Evolutionary conservation across 1,284 basidiomycete species (phyloP).

Genomic region (Marasmius oreades): DNA sequence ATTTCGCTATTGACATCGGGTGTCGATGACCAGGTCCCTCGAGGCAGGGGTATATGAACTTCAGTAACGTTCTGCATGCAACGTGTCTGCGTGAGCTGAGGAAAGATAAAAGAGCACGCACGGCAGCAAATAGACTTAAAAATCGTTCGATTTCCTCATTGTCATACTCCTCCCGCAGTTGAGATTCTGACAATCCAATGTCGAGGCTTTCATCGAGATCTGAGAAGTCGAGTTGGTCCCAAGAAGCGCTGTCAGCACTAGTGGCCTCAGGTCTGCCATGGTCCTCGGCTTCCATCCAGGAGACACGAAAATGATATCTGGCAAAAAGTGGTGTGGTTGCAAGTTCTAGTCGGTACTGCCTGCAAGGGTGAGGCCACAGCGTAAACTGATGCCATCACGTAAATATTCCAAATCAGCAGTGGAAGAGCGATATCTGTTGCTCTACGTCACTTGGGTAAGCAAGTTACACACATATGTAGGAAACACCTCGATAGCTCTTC

Average conservation of each 20-base stretch:
- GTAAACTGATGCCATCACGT: too few species aligned
- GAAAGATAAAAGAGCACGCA: slow-evolving; percentile 25
- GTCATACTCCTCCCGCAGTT: slow-evolving; percentile 56
- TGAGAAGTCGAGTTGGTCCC: background rate
- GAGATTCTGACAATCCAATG: slow-evolving; percentile 29
- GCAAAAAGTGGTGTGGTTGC: background rate
- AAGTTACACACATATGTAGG: too few species aligned
- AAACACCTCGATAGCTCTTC: too few species aligned
- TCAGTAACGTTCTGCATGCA: slow-evolving; percentile 54
- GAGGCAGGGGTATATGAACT: slow-evolving; percentile 35
- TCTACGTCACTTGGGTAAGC: too few species aligned
- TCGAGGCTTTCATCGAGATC: background rate
- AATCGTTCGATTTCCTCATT: slow-evolving; percentile 61
- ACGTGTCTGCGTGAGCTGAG: slow-evolving; percentile 4
- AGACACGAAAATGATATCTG: background rate
- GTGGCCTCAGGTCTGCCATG: background rate
- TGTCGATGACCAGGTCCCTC: background rate
- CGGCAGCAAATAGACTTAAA: slow-evolving; percentile 52
- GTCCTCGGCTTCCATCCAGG: background rate
- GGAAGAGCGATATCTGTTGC: too few species aligned
- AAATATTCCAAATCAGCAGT: too few species aligned
- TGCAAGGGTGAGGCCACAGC: too few species aligned
- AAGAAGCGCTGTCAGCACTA: background rate
- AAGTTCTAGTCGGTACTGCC: too few species aligned
- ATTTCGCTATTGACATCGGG: slow-evolving; percentile 6